Evolutionary conservation across 2,329 filamentous ascomycete genomes (phyloP).

Genomic region (Nemania sp.): DNA sequence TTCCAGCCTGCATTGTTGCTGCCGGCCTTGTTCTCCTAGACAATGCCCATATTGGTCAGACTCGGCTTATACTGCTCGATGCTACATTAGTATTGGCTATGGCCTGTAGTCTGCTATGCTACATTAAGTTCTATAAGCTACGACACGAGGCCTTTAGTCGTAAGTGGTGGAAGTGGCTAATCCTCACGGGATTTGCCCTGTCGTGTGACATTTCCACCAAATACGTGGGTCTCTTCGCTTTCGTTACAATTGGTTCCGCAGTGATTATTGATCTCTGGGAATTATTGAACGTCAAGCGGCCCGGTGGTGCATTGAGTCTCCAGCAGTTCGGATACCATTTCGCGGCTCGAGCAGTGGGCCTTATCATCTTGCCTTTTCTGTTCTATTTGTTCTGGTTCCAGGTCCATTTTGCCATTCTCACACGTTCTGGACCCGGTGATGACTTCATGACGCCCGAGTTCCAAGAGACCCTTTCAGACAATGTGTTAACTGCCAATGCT

Average conservation of each 20-base stretch:
- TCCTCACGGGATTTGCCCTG: slow-evolving; percentile 91
- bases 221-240: slow-evolving; percentile 96
- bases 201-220: slow-evolving; percentile 99
- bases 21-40: slow-evolving; percentile 91
- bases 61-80: slow-evolving; percentile 92
- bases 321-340: slow-evolving; percentile 90
- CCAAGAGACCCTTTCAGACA: slow-evolving; percentile 96
- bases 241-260: slow-evolving; percentile 94
- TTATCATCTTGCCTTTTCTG: slow-evolving; percentile 92
- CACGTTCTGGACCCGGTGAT: slow-evolving; percentile 89
- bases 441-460: slow-evolving; percentile 99
- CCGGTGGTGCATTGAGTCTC: slow-evolving; percentile 82
- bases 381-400: slow-evolving; percentile 99
- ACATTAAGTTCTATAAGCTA: slow-evolving; percentile 98
- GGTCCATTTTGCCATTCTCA: slow-evolving; percentile 94
- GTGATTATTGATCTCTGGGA: slow-evolving; percentile 97
- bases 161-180: slow-evolving; percentile 99
- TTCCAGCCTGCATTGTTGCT: slow-evolving; percentile 90
- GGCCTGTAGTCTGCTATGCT: slow-evolving; percentile 92
- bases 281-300: slow-evolving; percentile 88
- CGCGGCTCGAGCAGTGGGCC: slow-evolving; percentile 82
- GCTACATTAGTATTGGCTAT: slow-evolving; percentile 95
- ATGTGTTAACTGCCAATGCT: slow-evolving; percentile 88
- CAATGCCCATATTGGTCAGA: slow-evolving; percentile 98
- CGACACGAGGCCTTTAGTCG: slow-evolving; percentile 88